phyloP scores from a whole-genome alignment of 2,329 filamentous ascomycete species.

The Fusarium cyanostomum region DNA sequence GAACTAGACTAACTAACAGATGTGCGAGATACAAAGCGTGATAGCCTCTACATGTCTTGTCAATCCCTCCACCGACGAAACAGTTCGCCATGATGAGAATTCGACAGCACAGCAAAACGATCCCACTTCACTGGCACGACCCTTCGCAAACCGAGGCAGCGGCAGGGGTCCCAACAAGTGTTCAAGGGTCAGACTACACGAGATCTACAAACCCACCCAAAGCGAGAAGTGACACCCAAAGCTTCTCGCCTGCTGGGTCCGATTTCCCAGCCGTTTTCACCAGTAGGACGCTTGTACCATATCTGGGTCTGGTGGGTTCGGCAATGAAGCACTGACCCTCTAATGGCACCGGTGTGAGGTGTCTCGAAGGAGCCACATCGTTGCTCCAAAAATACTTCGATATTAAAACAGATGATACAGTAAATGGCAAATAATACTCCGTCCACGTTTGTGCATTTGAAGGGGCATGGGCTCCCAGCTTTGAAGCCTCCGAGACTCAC shows the following conservation, averaged over 20 bases:
- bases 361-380: slow-evolving; percentile 32
- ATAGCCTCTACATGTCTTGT: background rate
- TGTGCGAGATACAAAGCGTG: background rate
- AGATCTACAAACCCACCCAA: slow-evolving; percentile 31
- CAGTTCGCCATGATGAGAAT: background rate
- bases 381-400: slow-evolving; percentile 21
- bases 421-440: background rate
- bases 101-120: background rate
- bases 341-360: slow-evolving; percentile 34
- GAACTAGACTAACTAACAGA: background rate
- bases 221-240: slow-evolving; percentile 18
- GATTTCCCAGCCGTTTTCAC: slow-evolving; percentile 13
- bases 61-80: background rate
- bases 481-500: background rate
- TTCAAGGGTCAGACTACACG: background rate
- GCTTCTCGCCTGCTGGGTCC: background rate
- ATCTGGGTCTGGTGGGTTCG: slow-evolving; percentile 31
- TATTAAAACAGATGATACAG: slow-evolving; percentile 16
- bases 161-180: background rate
- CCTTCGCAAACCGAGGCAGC: background rate
- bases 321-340: slow-evolving; percentile 33
- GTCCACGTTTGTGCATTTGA: background rate
- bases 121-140: background rate
- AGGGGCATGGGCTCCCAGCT: background rate
- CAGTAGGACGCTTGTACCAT: slow-evolving; percentile 20